phyloP scores from a whole-genome alignment of 2,329 filamentous ascomycete genomes.

The Fusarium armeniacum region DNA sequence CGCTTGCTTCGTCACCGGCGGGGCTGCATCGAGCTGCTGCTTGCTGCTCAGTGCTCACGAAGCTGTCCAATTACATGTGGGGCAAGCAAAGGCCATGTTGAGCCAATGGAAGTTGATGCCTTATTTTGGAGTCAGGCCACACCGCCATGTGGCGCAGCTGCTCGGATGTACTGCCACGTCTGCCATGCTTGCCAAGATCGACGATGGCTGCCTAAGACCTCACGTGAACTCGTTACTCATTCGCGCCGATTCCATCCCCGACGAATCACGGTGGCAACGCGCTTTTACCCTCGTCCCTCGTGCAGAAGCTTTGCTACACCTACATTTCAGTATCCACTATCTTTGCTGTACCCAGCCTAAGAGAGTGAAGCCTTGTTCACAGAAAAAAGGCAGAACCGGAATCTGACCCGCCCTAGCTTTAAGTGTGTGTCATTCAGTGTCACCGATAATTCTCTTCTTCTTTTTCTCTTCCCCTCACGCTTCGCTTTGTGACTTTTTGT shows the following conservation, averaged over 20 bases:
- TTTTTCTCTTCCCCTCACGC: neutral
- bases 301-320: conserved; percentile 34
- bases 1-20: conserved; percentile 52
- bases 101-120: conserved; percentile 42
- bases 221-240: conserved; percentile 56
- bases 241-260: conserved; percentile 51
- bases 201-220: conserved; percentile 53
- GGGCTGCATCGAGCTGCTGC: conserved; percentile 48
- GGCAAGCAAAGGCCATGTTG: conserved; percentile 48
- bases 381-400: conserved; percentile 31
- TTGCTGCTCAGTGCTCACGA: conserved; percentile 44
- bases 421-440: conserved; percentile 37
- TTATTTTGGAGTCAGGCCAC: conserved; percentile 41
- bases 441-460: conserved; percentile 33
- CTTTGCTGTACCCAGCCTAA: conserved; percentile 17
- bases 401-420: conserved; percentile 22
- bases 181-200: conserved; percentile 31
- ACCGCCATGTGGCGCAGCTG: conserved; percentile 38
- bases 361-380: conserved; percentile 36
- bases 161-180: conserved; percentile 32
- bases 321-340: conserved; percentile 30
- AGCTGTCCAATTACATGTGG: conserved; percentile 53
- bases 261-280: conserved; percentile 44
- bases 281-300: conserved; percentile 34
- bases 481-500: neutral